phyloP scores from a whole-genome alignment of 176 grass and related monocot species.

The Sorghum bicolor region DNA sequence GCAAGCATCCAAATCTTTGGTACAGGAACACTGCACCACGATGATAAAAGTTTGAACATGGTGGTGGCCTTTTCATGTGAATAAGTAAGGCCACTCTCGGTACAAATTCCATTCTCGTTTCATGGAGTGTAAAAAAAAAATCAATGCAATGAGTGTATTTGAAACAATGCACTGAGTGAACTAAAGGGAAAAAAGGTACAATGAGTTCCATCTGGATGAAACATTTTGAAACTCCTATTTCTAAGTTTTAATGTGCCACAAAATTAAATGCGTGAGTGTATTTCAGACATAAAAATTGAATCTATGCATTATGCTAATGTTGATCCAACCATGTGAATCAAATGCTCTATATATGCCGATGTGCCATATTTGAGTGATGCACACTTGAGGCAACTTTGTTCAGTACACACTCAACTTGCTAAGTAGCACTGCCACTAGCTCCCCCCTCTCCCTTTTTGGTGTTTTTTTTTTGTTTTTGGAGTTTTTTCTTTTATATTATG shows the following conservation, averaged over 20 bases:
- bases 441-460: no score
- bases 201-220: no score
- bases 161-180: background rate
- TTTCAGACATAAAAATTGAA: background rate
- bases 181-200: background rate
- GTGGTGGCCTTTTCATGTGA: background rate
- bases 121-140: background rate
- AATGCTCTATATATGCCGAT: background rate
- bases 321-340: background rate
- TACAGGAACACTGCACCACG: background rate
- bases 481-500: no score
- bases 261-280: background rate
- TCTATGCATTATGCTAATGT: background rate
- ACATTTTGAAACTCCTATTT: no score
- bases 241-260: no score
- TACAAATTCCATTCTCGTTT: background rate
- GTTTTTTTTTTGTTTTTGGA: no score
- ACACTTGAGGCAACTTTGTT: background rate
- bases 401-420: background rate
- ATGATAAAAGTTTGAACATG: background rate
- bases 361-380: background rate
- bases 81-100: background rate
- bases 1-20: slow-evolving; percentile 20
- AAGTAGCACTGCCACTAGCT: no score
- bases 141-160: background rate